Evolutionary conservation across 805 yeast species (phyloP).

Genomic region (Hanseniaspora hatyaiensis): DNA sequence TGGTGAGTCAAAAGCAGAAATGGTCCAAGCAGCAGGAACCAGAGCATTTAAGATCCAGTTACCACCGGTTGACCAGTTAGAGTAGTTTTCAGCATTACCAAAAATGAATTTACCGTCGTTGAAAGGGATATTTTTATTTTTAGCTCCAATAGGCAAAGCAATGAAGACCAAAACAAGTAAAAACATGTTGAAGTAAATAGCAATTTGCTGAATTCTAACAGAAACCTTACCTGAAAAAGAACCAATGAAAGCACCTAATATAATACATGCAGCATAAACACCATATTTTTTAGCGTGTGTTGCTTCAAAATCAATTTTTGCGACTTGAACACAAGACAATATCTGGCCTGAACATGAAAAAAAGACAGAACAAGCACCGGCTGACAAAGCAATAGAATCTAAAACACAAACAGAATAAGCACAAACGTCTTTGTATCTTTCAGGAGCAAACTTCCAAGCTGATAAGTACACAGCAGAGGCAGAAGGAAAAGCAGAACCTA

Average conservation of each 20-base stretch:
- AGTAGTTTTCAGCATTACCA: slow-evolving; percentile 39
- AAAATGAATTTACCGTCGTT: slow-evolving; percentile 46
- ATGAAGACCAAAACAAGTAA: slow-evolving; percentile 46
- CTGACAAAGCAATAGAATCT: slow-evolving; percentile 53
- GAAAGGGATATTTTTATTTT: slow-evolving; percentile 30
- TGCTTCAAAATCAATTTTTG: slow-evolving; percentile 42
- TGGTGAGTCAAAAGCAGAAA: slow-evolving; percentile 61
- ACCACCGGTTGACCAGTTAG: slow-evolving; percentile 53
- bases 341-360: slow-evolving; percentile 57
- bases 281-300: slow-evolving; percentile 50
- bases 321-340: slow-evolving; percentile 43
- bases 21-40: slow-evolving; percentile 66
- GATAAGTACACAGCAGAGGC: slow-evolving; percentile 65
- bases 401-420: slow-evolving; percentile 57
- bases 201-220: slow-evolving; percentile 48
- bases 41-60: slow-evolving; percentile 40
- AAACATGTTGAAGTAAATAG: slow-evolving; percentile 43
- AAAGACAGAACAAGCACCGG: slow-evolving; percentile 55
- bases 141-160: slow-evolving; percentile 53
- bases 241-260: slow-evolving; percentile 42
- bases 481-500: slow-evolving; percentile 61
- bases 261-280: slow-evolving; percentile 49
- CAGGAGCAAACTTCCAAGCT: slow-evolving; percentile 58
- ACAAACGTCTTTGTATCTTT: slow-evolving; percentile 37
- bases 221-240: slow-evolving; percentile 46